Evolutionary conservation across 768 basidiomycete genomes (phyloP), one percentile per base, ranked within the genome.

Genomic region (Amanita muscaria): DNA sequence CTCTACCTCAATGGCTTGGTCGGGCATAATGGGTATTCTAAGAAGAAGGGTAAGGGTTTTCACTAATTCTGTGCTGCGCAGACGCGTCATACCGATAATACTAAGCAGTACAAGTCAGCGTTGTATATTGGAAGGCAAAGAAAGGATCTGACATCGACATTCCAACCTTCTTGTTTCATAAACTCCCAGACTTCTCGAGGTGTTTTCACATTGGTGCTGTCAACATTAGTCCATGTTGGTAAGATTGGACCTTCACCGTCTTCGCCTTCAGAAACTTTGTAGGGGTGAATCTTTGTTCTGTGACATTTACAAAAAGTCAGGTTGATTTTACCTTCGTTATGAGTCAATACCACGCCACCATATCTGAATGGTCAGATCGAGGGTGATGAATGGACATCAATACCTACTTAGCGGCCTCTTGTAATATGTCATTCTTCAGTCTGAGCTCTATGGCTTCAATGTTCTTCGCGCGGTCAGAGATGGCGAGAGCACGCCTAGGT

Each of bases 381-480:
- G 18, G 11, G 18, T 19, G 21, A 23, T 21, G 11, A 42, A 10
- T 21, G 10, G 11, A 14, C 23, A 2, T 34, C 14, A 23, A 31
- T 12, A 35, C 60, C 44, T 46, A 86, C 84, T 80, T 78, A 41
- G 68, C 61, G 7, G 87, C 79, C 66, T 99, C 94, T 47, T 80
- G 76, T 18, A 98, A 65, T 39, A 99, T 93, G 55, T 99, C 96
- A 39, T 80, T 74, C 67, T 91, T 96, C 51, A 98, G 63, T 39
- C 94, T 77, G 37, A 69, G 68, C 62, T 93, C 96, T 46, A 98
- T 94, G 0, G 81, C 91, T 58, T 97, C 96, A 8, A 98, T 70
- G 56, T 93, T 96, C 62, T 91, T 86, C 2, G 91, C 87, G n/a
- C 96, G 76, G 63, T 94, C 89, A 18, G 91, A 92, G 25, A 97